phyloP scores from a whole-genome alignment of 768 basidiomycete genomes.

The Russula ochroleuca region DNA sequence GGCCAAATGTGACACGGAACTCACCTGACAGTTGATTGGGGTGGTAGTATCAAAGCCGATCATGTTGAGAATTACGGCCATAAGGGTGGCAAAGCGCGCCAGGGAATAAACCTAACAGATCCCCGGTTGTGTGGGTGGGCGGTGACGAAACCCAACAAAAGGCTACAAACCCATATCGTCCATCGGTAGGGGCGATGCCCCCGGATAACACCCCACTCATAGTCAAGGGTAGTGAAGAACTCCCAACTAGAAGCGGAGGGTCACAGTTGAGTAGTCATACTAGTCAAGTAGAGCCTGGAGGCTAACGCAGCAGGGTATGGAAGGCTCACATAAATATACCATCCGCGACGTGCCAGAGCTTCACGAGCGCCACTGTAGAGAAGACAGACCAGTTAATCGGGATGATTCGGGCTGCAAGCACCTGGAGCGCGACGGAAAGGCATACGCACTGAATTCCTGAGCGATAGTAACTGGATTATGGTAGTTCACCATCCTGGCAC shows the following conservation, averaged over 20 bases:
- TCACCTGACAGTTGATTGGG: slow-evolving; percentile 20
- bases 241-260: neutral
- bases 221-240: neutral
- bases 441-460: neutral
- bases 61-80: neutral
- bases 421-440: neutral
- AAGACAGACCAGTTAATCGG: neutral
- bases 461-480: neutral
- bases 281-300: neutral
- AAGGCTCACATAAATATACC: neutral
- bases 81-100: neutral
- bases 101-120: slow-evolving; percentile 19
- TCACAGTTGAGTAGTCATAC: neutral
- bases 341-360: neutral
- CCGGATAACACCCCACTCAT: slow-evolving; percentile 4
- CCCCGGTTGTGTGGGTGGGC: neutral
- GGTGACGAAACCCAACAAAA: neutral
- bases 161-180: slow-evolving; percentile 16
- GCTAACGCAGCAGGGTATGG: too few species aligned
- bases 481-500: slow-evolving; percentile 12
- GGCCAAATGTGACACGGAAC: neutral
- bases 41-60: neutral
- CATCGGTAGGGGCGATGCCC: slow-evolving; percentile 6
- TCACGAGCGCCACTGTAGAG: neutral
- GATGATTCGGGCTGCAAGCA: neutral